A percentile compares a stretch with the other conserved stretches of the same genome.
phyloP scores from a whole-genome alignment of 768 basidiomycete species.

The Leccinum longicurvipes region DNA sequence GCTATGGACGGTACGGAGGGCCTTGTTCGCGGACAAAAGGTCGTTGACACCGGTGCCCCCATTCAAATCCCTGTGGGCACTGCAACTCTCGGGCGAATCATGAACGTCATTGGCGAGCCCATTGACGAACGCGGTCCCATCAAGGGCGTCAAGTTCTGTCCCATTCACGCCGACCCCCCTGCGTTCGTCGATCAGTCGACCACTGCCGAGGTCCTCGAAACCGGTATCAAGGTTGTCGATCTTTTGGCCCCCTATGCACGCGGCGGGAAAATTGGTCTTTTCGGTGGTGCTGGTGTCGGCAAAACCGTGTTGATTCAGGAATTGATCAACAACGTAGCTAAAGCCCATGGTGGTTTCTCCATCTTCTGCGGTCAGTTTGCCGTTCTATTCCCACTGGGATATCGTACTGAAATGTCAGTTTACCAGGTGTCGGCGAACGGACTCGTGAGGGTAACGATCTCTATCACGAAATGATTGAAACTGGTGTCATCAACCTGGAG shows the following conservation, averaged over 20 bases:
- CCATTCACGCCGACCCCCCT: constrained; percentile 98
- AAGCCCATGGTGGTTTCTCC: constrained; percentile 99
- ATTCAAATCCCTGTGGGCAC: constrained; percentile 96
- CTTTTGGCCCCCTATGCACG: constrained; percentile 99
- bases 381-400: not conserved
- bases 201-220: constrained; percentile 97
- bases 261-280: constrained; percentile 99
- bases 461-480: constrained; percentile 99
- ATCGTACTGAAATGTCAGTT: constrained; percentile 5
- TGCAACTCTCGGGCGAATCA: constrained; percentile 95
- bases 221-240: constrained; percentile 99
- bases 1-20: constrained; percentile 99
- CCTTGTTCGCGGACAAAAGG: constrained; percentile 98
- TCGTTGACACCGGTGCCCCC: constrained; percentile 94
- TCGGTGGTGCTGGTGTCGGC: constrained; percentile 99
- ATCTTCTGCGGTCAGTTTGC: constrained; percentile 84
- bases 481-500: constrained; percentile 99
- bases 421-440: constrained; percentile 94
- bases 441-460: constrained; percentile 99
- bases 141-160: constrained; percentile 85
- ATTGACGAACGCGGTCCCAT: constrained; percentile 99
- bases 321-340: constrained; percentile 99
- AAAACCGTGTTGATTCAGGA: constrained; percentile 99
- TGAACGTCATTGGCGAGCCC: constrained; percentile 99
- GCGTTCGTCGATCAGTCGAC: constrained; percentile 98